Evolutionary conservation across 352 stramenopile species (phyloP).

Genomic region (Globisporangium ultimum): DNA sequence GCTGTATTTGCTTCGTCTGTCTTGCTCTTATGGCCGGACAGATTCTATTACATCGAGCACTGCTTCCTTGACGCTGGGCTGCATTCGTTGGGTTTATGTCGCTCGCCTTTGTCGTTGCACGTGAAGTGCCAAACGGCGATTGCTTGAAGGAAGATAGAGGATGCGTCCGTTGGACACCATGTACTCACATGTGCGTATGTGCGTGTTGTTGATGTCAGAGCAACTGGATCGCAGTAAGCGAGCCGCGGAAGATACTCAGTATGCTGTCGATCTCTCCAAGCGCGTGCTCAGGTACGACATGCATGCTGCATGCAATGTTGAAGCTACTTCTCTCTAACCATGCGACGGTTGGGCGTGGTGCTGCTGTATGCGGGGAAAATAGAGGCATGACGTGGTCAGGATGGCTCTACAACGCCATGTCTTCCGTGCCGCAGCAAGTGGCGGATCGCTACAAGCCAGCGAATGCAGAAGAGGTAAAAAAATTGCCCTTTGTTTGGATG

Average conservation of each 20-base stretch:
- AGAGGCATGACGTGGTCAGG: conserved; percentile 78
- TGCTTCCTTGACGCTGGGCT: no score
- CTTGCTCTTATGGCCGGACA: no score
- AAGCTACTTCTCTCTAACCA: neutral
- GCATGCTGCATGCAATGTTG: neutral
- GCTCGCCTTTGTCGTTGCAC: neutral
- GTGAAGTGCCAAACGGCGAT: neutral
- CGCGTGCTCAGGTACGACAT: conserved; percentile 36
- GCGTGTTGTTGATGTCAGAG: conserved; percentile 19
- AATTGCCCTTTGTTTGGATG: no score
- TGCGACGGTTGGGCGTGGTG: neutral
- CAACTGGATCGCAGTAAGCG: conserved; percentile 56
- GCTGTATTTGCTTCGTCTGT: no score
- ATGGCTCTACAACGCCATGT: conserved; percentile 76
- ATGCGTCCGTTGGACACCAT: neutral
- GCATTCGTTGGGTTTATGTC: no score
- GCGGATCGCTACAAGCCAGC: conserved; percentile 2
- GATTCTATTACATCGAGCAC: no score
- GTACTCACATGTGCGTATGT: neutral
- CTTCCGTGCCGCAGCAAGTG: conserved; percentile 23
- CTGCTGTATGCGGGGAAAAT: neutral
- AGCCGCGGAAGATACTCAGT: conserved; percentile 56
- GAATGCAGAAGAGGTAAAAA: conserved; percentile 2
- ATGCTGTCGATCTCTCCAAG: conserved; percentile 53
- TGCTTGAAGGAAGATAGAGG: neutral